A percentile compares a stretch with the other conserved stretches of the same genome.
phyloP scores from a whole-genome alignment of 805 yeast species.

The Ogataea corticis region DNA sequence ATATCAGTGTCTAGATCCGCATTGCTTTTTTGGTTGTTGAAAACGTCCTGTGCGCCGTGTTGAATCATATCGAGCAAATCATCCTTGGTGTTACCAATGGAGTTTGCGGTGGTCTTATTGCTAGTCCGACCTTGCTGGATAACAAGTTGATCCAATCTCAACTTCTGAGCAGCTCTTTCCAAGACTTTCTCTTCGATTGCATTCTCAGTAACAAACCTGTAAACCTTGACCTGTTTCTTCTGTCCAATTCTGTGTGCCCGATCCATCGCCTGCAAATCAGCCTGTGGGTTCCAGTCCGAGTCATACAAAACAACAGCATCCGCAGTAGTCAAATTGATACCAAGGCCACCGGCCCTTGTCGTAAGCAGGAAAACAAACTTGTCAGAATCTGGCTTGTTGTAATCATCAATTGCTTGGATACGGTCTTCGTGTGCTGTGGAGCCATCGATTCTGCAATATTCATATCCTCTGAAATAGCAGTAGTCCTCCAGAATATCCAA shows the following conservation, averaged over 20 bases:
- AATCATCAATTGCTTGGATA: constrained; percentile 88
- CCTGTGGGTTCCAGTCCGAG: constrained; percentile 98
- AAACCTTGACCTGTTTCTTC: constrained; percentile 91
- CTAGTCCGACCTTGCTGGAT: constrained; percentile 85
- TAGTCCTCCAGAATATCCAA: constrained; percentile 91
- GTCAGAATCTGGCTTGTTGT: constrained; percentile 75
- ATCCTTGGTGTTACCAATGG: constrained; percentile 67
- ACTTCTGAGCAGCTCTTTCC: constrained; percentile 93
- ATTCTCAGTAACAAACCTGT: constrained; percentile 89
- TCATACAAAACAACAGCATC: constrained; percentile 87
- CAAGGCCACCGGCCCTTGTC: constrained; percentile 96
- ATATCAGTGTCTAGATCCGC: constrained; percentile 62
- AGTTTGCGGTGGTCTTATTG: constrained; percentile 41
- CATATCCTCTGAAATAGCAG: constrained; percentile 78
- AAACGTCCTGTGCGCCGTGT: constrained; percentile 90
- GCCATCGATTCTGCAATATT: constrained; percentile 92
- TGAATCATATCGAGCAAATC: constrained; percentile 94
- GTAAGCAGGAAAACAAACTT: constrained; percentile 85
- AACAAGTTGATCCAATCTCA: constrained; percentile 89
- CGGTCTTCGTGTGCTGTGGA: constrained; percentile 92
- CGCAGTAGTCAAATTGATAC: constrained; percentile 89
- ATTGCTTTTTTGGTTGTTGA: constrained; percentile 46
- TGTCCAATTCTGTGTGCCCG: constrained; percentile 98
- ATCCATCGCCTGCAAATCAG: constrained; percentile 97
- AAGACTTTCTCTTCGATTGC: constrained; percentile 96